Percentiles rank a stretch among this genome's conserved stretches.
phyloP scores from a whole-genome alignment of 1,284 basidiomycete species.

The Fomitopsis schrenkii region DNA sequence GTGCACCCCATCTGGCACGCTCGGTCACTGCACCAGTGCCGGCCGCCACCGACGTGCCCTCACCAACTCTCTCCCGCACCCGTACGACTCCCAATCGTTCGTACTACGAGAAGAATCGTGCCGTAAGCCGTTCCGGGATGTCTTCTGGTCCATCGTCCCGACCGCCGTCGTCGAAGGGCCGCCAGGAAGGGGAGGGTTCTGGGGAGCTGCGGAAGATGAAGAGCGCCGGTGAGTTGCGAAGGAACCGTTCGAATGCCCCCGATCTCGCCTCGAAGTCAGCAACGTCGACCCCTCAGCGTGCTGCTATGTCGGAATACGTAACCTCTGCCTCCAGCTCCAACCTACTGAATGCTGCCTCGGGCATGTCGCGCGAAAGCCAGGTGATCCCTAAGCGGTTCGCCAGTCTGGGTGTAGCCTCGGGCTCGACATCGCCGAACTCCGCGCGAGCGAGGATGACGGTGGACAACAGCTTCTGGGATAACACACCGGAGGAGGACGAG shows the following conservation, averaged over 20 bases:
- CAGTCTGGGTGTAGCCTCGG: constrained; percentile 52
- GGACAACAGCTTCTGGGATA: constrained; percentile 30
- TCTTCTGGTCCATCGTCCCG: constrained; percentile 11
- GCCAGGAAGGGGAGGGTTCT: constrained; percentile 33
- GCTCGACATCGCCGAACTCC: constrained; percentile 20
- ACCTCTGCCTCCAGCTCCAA: constrained; percentile 63
- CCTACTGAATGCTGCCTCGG: constrained; percentile 37
- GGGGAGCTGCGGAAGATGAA: constrained; percentile 79
- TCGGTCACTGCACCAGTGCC: constrained; percentile 42
- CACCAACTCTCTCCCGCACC: constrained; percentile 56
- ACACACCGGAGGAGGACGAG: constrained; percentile 23
- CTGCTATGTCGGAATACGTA: constrained; percentile 45
- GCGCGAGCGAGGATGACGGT: constrained; percentile 20
- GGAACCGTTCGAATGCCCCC: constrained; percentile 28
- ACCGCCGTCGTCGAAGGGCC: constrained; percentile 12
- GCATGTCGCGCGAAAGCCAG: constrained; percentile 31
- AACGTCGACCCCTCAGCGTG: constrained; percentile 35
- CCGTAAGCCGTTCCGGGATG: constrained; percentile 19
- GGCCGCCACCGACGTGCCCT: constrained; percentile 17
- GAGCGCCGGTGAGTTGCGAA: constrained; percentile 76
- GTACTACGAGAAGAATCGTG: constrained; percentile 47
- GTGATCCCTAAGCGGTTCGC: constrained; percentile 55
- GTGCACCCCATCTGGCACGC: constrained; percentile 47
- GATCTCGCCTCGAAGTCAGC: constrained; percentile 18
- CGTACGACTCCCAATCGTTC: constrained; percentile 67